phyloP scores from a whole-genome alignment of 371 early-diverging fungal genomes.

The Apophysomyces variabilis region DNA sequence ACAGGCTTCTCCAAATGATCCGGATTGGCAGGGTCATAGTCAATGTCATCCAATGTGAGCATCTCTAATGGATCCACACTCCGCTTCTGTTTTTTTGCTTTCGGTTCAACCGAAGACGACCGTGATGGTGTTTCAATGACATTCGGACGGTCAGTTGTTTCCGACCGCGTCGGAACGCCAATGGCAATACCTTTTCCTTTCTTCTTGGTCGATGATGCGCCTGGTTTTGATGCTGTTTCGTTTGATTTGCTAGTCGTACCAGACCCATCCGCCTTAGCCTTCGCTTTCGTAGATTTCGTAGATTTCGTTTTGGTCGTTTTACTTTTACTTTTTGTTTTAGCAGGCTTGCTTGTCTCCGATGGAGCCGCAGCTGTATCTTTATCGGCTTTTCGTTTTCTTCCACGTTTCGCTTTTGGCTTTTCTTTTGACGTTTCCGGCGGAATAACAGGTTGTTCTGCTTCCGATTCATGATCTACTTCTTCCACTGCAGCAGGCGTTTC shows the following conservation, averaged over 20 bases:
- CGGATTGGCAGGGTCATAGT: conserved; percentile 35
- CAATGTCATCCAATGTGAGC: conserved; percentile 47
- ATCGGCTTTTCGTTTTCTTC: neutral
- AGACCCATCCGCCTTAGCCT: neutral
- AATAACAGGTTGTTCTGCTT: neutral
- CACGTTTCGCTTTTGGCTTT: neutral
- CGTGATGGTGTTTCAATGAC: neutral
- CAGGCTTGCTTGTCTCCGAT: conserved; percentile 1
- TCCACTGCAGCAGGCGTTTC: neutral
- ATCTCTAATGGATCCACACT: conserved; percentile 17
- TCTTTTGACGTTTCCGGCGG: neutral
- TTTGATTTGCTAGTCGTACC: neutral
- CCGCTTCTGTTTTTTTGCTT: neutral
- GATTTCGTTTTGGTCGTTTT: neutral
- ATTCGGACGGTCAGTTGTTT: neutral
- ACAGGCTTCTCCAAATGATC: conserved; percentile 52
- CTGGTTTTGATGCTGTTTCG: neutral
- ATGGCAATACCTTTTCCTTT: neutral
- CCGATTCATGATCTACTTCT: neutral
- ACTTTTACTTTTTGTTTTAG: neutral
- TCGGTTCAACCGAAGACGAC: neutral
- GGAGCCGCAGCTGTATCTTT: neutral
- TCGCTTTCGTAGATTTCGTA: neutral
- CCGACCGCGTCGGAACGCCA: conserved; percentile 1
- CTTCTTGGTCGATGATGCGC: neutral